Percentiles rank a stretch among this genome's conserved stretches.
phyloP scores from a whole-genome alignment of 1,284 basidiomycete species.

The Boletellus deceptivus region DNA sequence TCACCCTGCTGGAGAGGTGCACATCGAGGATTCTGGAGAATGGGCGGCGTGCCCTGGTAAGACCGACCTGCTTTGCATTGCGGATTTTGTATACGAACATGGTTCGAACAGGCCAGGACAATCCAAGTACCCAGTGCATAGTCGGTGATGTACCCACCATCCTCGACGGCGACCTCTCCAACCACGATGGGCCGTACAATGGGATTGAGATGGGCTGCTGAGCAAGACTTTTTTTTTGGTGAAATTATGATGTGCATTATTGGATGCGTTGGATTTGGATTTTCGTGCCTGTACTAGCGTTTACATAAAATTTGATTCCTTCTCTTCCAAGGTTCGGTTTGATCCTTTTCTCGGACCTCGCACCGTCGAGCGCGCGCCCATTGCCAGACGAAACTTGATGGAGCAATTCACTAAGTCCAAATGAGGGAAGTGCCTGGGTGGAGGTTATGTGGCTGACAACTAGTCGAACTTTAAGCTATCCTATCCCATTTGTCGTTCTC shows the following conservation, averaged over 20 bases:
- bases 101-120: conserved; percentile 50
- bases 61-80: background rate
- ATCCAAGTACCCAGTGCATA: conserved; percentile 49
- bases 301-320: too few species aligned
- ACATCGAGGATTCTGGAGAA: conserved; percentile 47
- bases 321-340: too few species aligned
- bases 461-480: too few species aligned
- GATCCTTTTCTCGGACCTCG: too few species aligned
- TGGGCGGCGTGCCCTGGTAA: conserved; percentile 51
- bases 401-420: too few species aligned
- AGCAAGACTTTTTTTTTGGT: background rate
- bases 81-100: background rate
- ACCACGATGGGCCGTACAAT: conserved; percentile 64
- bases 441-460: too few species aligned
- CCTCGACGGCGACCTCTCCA: conserved; percentile 39
- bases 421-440: too few species aligned
- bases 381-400: too few species aligned
- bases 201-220: conserved; percentile 50
- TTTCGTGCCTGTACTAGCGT: too few species aligned
- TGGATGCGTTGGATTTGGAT: too few species aligned
- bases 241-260: background rate
- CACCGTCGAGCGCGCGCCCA: too few species aligned
- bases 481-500: too few species aligned
- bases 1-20: conserved; percentile 59
- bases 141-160: conserved; percentile 57